Conservation (phyloP, 2,329 filamentous ascomycete genomes). For the Fonsecaea erecta region DNA sequence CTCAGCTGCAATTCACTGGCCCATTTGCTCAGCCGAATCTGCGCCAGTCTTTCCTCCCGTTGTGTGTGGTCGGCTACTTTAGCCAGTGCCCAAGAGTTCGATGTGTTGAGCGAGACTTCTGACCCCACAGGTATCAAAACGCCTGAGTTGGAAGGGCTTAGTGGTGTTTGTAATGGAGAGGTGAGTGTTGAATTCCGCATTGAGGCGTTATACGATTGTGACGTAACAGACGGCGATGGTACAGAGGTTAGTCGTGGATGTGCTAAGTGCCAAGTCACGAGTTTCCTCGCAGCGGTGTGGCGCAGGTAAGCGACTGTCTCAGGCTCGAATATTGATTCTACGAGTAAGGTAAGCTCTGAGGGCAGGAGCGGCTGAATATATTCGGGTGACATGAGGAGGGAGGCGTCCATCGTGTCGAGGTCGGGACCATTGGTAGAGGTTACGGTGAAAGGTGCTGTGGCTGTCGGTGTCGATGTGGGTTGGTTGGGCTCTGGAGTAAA, state of each 20-base stretch:
- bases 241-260: slow-evolving; percentile 40
- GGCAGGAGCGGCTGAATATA: slow-evolving; percentile 79
- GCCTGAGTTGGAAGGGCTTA: slow-evolving; percentile 39
- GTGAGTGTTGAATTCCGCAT: slow-evolving; percentile 37
- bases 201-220: slow-evolving; percentile 23
- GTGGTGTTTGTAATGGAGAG: slow-evolving; percentile 37
- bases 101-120: slow-evolving; percentile 38
- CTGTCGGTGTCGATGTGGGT: slow-evolving; percentile 11
- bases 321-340: slow-evolving; percentile 75
- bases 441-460: slow-evolving; percentile 67
- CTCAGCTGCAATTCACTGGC: slow-evolving; percentile 78
- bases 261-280: slow-evolving; percentile 69
- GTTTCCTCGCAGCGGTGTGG: slow-evolving; percentile 81
- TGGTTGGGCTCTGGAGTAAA: background rate
- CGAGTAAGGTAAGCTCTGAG: slow-evolving; percentile 73
- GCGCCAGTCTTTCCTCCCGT: slow-evolving; percentile 64
- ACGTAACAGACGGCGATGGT: slow-evolving; percentile 32
- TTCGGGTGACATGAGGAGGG: slow-evolving; percentile 87
- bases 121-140: slow-evolving; percentile 39
- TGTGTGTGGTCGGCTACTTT: slow-evolving; percentile 64
- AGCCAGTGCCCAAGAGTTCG: slow-evolving; percentile 63
- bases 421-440: slow-evolving; percentile 76
- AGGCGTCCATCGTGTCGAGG: slow-evolving; percentile 86
- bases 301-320: slow-evolving; percentile 81
- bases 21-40: slow-evolving; percentile 79